Conservation (phyloP, 179 eudicot genomes). For the Heliamphora pulchella region DNA sequence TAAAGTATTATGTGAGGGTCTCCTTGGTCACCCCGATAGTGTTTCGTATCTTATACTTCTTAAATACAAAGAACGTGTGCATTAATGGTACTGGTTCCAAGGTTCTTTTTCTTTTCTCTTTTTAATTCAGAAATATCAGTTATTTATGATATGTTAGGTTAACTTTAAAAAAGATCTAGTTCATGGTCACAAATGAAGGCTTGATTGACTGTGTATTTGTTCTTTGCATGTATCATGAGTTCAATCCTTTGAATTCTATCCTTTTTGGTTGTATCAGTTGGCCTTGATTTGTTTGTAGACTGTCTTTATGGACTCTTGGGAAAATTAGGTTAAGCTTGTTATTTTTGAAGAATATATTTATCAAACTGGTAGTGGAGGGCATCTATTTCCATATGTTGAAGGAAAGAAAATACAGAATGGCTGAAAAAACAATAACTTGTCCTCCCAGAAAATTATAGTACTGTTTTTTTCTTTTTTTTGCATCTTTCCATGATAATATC, state of each 20-base stretch:
- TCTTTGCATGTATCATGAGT: background rate
- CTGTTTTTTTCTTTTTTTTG: background rate
- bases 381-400: background rate
- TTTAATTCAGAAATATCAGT: background rate
- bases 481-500: background rate
- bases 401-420: background rate
- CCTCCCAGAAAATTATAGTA: background rate
- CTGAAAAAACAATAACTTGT: background rate
- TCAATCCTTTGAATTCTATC: background rate
- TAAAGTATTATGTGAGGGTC: background rate
- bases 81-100: background rate
- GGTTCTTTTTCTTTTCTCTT: background rate
- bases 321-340: background rate
- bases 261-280: background rate
- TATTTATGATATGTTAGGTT: background rate
- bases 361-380: background rate
- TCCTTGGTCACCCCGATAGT: background rate
- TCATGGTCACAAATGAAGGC: background rate
- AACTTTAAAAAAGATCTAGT: background rate
- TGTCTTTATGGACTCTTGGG: background rate
- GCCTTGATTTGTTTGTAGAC: background rate
- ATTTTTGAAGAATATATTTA: background rate
- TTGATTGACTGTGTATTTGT: constrained; percentile 1
- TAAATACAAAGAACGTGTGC: background rate
- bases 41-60: background rate